These are phyloP conservation scores for Pseudogymnoascus sp. DNA, from an alignment of 2,329 filamentous ascomycete genomes.

Conservation along the genomic window DNA sequence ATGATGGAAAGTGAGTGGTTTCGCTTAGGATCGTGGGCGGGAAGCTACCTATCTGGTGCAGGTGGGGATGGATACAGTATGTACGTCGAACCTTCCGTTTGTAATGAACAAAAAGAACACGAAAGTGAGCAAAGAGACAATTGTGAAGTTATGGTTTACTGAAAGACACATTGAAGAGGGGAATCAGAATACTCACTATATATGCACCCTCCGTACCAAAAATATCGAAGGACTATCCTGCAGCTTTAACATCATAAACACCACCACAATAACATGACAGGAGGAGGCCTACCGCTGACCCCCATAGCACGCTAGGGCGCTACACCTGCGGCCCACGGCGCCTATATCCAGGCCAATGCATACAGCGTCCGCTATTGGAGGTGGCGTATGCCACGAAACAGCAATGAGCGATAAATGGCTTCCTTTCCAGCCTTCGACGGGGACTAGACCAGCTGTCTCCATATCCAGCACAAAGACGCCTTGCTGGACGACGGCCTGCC, in stretches of 20 bases:
- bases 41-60: not conserved
- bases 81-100: not conserved
- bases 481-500: not conserved
- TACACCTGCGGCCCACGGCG: conserved; percentile 6
- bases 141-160: not conserved
- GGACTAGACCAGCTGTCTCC: not conserved
- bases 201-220: not conserved
- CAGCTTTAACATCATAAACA: not conserved
- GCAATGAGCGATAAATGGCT: not conserved
- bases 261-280: not conserved
- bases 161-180: not conserved
- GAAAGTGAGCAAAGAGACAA: not conserved
- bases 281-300: not conserved
- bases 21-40: not conserved
- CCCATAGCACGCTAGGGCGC: not conserved
- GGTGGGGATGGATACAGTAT: not conserved
- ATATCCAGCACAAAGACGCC: not conserved
- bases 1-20: not conserved
- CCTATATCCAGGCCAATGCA: not conserved
- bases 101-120: not conserved
- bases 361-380: not conserved
- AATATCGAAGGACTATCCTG: not conserved
- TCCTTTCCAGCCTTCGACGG: not conserved
- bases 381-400: not conserved
- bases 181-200: not conserved